Evolutionary conservation across 2,329 filamentous ascomycete species (phyloP).

Genomic region (Hypoxylon sp.): DNA sequence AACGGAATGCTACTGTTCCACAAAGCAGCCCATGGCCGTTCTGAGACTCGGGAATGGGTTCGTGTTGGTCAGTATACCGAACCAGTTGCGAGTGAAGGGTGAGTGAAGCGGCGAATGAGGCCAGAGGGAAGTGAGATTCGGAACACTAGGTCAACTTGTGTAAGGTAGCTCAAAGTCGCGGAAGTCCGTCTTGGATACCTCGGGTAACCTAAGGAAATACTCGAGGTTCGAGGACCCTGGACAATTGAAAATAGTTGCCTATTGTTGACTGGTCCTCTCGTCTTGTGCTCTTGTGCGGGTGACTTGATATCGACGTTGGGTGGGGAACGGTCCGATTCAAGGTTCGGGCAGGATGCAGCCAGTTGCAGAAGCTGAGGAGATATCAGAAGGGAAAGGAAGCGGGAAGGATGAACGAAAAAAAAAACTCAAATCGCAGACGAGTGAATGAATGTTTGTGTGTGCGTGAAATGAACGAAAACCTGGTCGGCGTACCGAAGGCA

Average conservation of each 20-base stretch:
- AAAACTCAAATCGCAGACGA: slow-evolving; percentile 20
- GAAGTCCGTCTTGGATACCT: slow-evolving; percentile 20
- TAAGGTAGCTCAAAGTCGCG: slow-evolving; percentile 31
- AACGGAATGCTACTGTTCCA: slow-evolving; percentile 30
- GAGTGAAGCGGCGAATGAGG: slow-evolving; percentile 8
- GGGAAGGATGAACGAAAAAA: slow-evolving; percentile 10
- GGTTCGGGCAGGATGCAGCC: slow-evolving; percentile 22
- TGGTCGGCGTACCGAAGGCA: slow-evolving; percentile 17
- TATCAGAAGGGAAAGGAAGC: slow-evolving; percentile 12
- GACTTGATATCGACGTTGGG: slow-evolving; percentile 20
- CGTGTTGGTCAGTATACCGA: slow-evolving; percentile 17
- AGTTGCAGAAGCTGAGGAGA: slow-evolving; percentile 19
- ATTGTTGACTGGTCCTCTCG: slow-evolving; percentile 5
- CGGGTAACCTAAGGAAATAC: slow-evolving; percentile 19
- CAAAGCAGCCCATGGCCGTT: slow-evolving; percentile 30
- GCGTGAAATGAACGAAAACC: slow-evolving; percentile 9
- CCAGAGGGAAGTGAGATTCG: slow-evolving; percentile 23
- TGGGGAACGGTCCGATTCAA: slow-evolving; percentile 8
- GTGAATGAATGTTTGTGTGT: slow-evolving; percentile 9
- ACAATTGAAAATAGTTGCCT: slow-evolving; percentile 1
- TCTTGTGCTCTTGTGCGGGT: slow-evolving; percentile 3
- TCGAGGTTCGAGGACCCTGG: slow-evolving; percentile 3
- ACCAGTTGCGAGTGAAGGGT: not conserved
- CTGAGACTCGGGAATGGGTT: slow-evolving; percentile 21
- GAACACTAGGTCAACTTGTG: slow-evolving; percentile 29